These are phyloP conservation scores for Escovopsis weberi DNA, from an alignment of 2,329 filamentous ascomycete genomes.

Conservation along the genomic window DNA sequence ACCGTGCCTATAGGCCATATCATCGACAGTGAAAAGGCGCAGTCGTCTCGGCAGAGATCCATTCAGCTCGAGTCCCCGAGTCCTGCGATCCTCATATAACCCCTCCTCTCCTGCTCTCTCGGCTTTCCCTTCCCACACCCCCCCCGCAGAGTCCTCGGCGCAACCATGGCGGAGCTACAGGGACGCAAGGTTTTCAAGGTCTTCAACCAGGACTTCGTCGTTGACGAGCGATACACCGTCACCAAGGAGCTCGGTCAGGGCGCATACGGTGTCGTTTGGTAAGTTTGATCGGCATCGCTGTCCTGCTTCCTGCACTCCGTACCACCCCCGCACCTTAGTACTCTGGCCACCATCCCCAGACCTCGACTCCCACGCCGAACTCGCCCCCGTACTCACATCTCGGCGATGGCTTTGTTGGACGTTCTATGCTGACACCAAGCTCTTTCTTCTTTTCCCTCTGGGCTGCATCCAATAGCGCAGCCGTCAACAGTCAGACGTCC, in stretches of 20 bases:
- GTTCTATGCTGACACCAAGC: slow-evolving; percentile 12
- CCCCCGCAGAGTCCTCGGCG: neutral
- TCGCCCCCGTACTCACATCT: too few species aligned
- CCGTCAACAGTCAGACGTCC: slow-evolving; percentile 76
- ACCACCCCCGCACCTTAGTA: slow-evolving; percentile 15
- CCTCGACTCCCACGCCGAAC: too few species aligned
- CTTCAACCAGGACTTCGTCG: slow-evolving; percentile 98
- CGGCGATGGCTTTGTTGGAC: too few species aligned
- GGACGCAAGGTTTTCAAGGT: slow-evolving; percentile 92
- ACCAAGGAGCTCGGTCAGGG: slow-evolving; percentile 98
- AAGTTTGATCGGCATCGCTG: slow-evolving; percentile 16
- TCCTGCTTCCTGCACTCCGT: slow-evolving; percentile 2
- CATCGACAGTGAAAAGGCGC: too few species aligned
- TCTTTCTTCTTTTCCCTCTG: slow-evolving; percentile 3
- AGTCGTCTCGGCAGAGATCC: too few species aligned
- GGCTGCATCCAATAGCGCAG: slow-evolving; percentile 47
- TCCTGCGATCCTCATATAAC: neutral
- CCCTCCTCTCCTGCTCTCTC: neutral
- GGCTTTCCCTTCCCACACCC: neutral
- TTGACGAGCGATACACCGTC: slow-evolving; percentile 95
- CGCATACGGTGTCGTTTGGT: slow-evolving; percentile 98
- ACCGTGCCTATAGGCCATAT: too few species aligned
- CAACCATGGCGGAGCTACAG: slow-evolving; percentile 25
- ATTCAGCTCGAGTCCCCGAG: too few species aligned
- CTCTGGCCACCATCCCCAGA: neutral